Conservation (phyloP, 2,329 filamentous ascomycete species). For the Trichophyton simii region DNA sequence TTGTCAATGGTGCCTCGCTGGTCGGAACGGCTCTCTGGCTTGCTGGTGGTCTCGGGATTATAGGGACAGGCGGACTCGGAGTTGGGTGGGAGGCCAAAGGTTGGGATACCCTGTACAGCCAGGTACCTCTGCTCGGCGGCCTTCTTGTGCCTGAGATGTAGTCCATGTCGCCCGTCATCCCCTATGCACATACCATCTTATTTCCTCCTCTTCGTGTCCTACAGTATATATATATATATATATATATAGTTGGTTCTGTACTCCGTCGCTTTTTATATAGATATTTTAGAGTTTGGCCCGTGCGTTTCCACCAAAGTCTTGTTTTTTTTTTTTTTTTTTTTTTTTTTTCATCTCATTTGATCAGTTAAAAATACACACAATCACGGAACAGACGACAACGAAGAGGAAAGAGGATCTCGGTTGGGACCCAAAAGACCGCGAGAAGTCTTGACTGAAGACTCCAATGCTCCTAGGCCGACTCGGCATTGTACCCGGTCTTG, state of each 20-base stretch:
- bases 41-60: constrained; percentile 63
- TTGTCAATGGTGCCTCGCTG: constrained; percentile 53
- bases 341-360: not conserved
- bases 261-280: not conserved
- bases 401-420: too few species aligned
- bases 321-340: not conserved
- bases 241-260: not conserved
- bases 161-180: not conserved
- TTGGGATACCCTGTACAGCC: constrained; percentile 62
- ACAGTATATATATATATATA: not conserved
- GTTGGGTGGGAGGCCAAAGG: constrained; percentile 67
- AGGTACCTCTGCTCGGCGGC: constrained; percentile 44
- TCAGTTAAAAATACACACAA: not conserved
- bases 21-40: constrained; percentile 60
- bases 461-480: not conserved
- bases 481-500: not conserved
- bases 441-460: too few species aligned
- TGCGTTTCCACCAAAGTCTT: not conserved
- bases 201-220: not conserved
- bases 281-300: not conserved
- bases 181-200: not conserved
- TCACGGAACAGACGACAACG: not conserved
- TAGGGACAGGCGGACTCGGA: constrained; percentile 57
- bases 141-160: not conserved
- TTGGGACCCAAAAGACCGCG: not conserved